Base-by-base conservation (phyloP, 257 asterid genomes). In the Solanum bukasovii region DNA sequence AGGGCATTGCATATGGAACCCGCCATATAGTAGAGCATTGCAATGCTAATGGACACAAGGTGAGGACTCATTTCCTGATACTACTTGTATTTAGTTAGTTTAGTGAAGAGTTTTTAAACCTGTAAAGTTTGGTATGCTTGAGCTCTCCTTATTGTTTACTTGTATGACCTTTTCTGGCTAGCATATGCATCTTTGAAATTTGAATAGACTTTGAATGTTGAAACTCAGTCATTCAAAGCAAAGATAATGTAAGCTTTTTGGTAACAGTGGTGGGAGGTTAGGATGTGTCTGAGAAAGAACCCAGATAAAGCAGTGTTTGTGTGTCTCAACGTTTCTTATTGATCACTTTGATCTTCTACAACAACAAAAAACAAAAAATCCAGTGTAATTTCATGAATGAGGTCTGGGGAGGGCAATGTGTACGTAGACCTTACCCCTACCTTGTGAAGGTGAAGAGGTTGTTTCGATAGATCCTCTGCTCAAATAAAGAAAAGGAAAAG, bases 1-100 rank as follows among this genome's bases (percentile, higher is more conserved):
- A 97, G 90, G 98, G 95, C 83, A 93, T 97, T 89, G 99, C 99
- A 42, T 97, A 95, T 74, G 99, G 99, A 35, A 95, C 99, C 83
- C 97, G 99, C 20, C 98, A 97, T 89, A 94, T 97, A 73, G 93
- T 97, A 56, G 98, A 97, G 93, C 99, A 97, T 86, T 95, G 96
- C 95, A 97, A 97, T 93, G 92, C 94, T 87, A 94, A 96, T 87
- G 99, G 99, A 46, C 99, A 96, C 93, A 94, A 92, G 88, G 99
- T 93, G 92, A 92, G 91, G 88, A 88, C 85, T 46, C 70, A 38
- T 67, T 65, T 20, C 87, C 25, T 29, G 16, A 46, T 81, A 29
- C 68, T 16, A 44, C 27, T 46, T 81, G 85, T 27, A 16, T 70
- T 29, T 70, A 31, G 40, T 29, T 70, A 31, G 77, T 31, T 29